phyloP scores from a whole-genome alignment of 805 yeast genomes.

The Teunomyces atbi region DNA sequence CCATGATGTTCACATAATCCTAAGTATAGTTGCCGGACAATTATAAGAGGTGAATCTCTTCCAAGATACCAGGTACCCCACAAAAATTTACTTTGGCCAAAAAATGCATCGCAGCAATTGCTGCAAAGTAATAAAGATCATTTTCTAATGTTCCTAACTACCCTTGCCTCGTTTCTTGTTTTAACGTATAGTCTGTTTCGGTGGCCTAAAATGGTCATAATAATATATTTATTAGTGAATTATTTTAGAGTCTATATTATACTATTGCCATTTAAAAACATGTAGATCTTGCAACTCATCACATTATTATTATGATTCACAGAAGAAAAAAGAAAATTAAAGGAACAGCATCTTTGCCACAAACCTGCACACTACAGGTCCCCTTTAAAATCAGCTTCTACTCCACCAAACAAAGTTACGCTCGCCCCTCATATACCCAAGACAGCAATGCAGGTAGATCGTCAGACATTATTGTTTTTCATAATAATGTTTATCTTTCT shows the following conservation, averaged over 20 bases:
- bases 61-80: background rate
- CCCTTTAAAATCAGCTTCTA: background rate
- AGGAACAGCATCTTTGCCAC: too few relatives aligned
- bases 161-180: slow-evolving; percentile 1
- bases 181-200: slow-evolving; percentile 4
- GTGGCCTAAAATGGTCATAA: slow-evolving; percentile 2
- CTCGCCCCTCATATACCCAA: background rate
- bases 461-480: slow-evolving; percentile 35
- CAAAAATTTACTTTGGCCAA: background rate
- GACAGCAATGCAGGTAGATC: slow-evolving; percentile 19
- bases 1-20: slow-evolving; percentile 14
- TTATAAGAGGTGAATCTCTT: slow-evolving; percentile 6
- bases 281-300: too few relatives aligned
- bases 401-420: background rate
- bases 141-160: background rate
- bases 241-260: background rate
- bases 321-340: too few relatives aligned
- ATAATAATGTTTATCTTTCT: slow-evolving; percentile 35
- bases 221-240: background rate
- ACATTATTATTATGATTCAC: too few relatives aligned
- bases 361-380: background rate
- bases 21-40: slow-evolving; percentile 15
- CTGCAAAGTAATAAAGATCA: slow-evolving; percentile 2
- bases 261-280: background rate
- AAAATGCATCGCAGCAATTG: slow-evolving; percentile 1